Conservation (phyloP, 2,329 filamentous ascomycete genomes). For the Dendrostoma leiphaemia region DNA sequence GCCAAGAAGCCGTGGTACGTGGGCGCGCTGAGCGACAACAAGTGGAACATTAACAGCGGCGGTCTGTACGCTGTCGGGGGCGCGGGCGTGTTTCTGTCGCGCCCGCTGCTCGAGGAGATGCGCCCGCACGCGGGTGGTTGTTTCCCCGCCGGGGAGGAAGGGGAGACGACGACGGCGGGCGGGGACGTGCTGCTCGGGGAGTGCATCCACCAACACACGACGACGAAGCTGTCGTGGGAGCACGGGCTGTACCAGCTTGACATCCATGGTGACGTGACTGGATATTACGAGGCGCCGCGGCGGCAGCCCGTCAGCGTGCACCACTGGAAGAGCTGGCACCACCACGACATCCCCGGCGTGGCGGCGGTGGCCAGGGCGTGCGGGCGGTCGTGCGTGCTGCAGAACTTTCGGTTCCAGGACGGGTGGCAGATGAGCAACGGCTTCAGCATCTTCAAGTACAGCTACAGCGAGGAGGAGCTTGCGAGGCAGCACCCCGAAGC, state of each 20-base stretch:
- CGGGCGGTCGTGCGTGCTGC: constrained; percentile 37
- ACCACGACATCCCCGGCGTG: constrained; percentile 32
- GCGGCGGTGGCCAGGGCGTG: constrained; percentile 35
- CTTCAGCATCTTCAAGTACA: constrained; percentile 38
- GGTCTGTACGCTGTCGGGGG: constrained; percentile 43
- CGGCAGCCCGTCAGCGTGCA: constrained; percentile 39
- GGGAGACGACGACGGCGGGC: constrained; percentile 19
- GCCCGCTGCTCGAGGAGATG: constrained; percentile 35
- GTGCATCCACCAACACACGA: constrained; percentile 40
- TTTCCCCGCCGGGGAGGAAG: too few species aligned
- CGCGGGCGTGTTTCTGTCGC: constrained; percentile 42
- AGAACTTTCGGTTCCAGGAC: constrained; percentile 32
- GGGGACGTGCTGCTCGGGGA: constrained; percentile 39
- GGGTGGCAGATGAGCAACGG: constrained; percentile 37
- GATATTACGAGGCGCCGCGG: constrained; percentile 42
- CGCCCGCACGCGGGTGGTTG: constrained; percentile 35
- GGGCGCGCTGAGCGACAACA: constrained; percentile 39
- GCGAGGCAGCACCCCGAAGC: constrained; percentile 35
- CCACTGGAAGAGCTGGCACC: constrained; percentile 38
- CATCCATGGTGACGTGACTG: constrained; percentile 38
- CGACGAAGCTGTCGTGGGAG: constrained; percentile 36
- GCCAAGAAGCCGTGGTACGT: constrained; percentile 36
- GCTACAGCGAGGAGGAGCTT: constrained; percentile 26
- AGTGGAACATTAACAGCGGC: constrained; percentile 37
- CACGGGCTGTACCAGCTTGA: constrained; percentile 41